These are phyloP conservation scores for Botrytis paeoniae DNA, from an alignment of 2,329 filamentous ascomycete genomes.

Conservation along the genomic window DNA sequence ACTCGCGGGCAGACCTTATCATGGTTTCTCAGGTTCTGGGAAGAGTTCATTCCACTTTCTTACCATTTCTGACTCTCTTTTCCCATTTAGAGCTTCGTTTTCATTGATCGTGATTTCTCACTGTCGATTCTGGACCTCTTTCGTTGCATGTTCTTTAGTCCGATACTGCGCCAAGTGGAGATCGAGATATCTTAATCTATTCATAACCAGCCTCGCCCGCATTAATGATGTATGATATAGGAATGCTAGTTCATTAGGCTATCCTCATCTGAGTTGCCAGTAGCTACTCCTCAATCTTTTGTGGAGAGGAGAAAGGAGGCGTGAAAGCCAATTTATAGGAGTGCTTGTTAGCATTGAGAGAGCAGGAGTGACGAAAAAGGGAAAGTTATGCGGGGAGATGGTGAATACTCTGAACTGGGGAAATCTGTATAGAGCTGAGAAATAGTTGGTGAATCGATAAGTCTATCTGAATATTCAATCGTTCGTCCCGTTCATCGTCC, in stretches of 20 bases:
- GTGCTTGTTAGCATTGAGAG: not conserved
- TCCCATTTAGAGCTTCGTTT: too few species aligned
- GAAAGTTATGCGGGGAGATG: not conserved
- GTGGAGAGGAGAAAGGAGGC: not conserved
- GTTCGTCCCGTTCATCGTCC: too few species aligned
- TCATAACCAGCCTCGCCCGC: not conserved
- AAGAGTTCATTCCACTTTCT: too few species aligned
- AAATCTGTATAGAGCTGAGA: not conserved
- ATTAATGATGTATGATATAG: not conserved
- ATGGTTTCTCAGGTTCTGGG: too few species aligned
- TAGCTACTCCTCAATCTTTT: not conserved
- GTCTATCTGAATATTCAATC: not conserved
- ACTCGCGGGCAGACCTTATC: too few species aligned
- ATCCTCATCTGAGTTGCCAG: accelerated
- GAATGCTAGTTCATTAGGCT: not conserved
- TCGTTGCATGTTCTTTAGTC: not conserved
- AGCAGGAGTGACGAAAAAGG: not conserved
- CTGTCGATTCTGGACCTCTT: not conserved
- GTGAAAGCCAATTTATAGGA: not conserved
- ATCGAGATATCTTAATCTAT: not conserved
- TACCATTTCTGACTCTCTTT: too few species aligned
- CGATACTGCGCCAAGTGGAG: not conserved
- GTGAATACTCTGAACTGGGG: not conserved
- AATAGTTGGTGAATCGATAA: not conserved
- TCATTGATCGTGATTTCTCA: too few species aligned